A percentile compares a stretch with the other conserved stretches of the same genome.
Evolutionary conservation across 2,329 filamentous ascomycete species (phyloP).

Genomic region (Geosmithia morbida): DNA sequence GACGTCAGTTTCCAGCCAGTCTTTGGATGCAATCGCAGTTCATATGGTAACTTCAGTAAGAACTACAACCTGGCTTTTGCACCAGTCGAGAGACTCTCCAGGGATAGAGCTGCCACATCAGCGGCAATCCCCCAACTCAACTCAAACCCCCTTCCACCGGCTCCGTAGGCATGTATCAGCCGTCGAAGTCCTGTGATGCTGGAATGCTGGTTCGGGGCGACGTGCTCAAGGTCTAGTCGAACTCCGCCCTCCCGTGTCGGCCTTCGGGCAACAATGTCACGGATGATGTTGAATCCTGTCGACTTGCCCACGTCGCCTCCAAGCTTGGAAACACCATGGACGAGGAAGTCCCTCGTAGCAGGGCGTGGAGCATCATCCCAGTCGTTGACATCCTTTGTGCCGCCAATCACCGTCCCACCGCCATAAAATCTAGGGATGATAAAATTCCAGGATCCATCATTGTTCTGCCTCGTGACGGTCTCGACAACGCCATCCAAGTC

Average conservation of each 20-base stretch:
- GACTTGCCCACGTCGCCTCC: conserved; percentile 6
- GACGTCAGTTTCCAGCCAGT: too few relatives aligned
- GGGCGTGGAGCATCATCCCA: conserved; percentile 32
- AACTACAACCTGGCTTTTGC: too few relatives aligned
- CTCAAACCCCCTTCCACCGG: conserved; percentile 47
- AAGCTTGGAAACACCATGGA: background rate
- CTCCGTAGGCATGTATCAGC: conserved; percentile 41
- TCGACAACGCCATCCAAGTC: conserved; percentile 17
- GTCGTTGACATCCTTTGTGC: conserved; percentile 45
- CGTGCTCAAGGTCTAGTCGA: conserved; percentile 29
- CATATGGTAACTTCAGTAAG: too few relatives aligned
- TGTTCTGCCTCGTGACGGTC: conserved; percentile 44
- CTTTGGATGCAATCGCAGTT: too few relatives aligned
- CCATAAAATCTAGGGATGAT: conserved; percentile 44
- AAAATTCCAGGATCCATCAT: conserved; percentile 48
- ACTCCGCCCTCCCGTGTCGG: conserved; percentile 29
- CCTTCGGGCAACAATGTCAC: conserved; percentile 28
- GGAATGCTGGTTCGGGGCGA: background rate
- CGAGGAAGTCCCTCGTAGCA: conserved; percentile 23
- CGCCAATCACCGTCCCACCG: conserved; percentile 50
- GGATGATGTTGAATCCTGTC: conserved; percentile 16
- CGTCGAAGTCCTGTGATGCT: conserved; percentile 5
- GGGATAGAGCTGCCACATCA: conserved; percentile 17
- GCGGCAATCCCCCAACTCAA: conserved; percentile 44
- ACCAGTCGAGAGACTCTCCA: too few relatives aligned